These are phyloP conservation scores for Ceratocystis eucalypticola DNA, from an alignment of 2,329 filamentous ascomycete species.

Conservation along the genomic window DNA sequence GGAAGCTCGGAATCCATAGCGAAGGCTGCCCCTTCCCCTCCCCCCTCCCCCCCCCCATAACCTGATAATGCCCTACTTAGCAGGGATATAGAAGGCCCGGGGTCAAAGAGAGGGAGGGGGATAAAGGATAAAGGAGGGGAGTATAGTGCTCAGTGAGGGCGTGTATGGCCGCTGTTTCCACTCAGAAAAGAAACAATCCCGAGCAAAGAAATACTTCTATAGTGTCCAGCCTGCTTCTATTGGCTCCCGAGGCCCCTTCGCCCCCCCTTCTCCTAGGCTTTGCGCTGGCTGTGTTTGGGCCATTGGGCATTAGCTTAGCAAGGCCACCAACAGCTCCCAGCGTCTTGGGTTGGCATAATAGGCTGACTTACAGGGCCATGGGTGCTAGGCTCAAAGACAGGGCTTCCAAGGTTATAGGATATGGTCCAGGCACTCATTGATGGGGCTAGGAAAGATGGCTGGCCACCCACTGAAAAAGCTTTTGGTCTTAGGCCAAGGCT, in stretches of 20 bases:
- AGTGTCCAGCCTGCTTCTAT: too few species aligned
- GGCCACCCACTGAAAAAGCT: neutral
- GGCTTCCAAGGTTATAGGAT: neutral
- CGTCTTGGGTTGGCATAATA: neutral
- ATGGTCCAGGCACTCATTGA: neutral
- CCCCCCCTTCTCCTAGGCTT: neutral
- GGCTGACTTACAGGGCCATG: neutral
- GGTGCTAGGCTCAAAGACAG: neutral
- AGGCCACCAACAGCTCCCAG: neutral
- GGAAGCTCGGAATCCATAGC: neutral
- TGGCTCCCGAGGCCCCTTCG: neutral
- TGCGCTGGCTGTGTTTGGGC: neutral
- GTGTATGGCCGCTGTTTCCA: too few species aligned
- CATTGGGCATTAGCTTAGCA: neutral
- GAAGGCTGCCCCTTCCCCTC: neutral
- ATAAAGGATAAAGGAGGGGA: neutral
- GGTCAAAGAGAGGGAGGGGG: neutral
- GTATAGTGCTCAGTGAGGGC: neutral
- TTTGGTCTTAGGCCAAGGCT: neutral
- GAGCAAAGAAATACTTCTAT: too few species aligned
- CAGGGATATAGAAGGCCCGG: neutral
- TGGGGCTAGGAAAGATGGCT: conserved; percentile 2
- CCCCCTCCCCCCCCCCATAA: too few species aligned
- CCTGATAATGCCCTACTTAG: neutral
- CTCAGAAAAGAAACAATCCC: too few species aligned